Evolutionary conservation across 805 yeast species (phyloP), one percentile per base, ranked within the genome.

Genomic region (Saturnispora bothae): DNA sequence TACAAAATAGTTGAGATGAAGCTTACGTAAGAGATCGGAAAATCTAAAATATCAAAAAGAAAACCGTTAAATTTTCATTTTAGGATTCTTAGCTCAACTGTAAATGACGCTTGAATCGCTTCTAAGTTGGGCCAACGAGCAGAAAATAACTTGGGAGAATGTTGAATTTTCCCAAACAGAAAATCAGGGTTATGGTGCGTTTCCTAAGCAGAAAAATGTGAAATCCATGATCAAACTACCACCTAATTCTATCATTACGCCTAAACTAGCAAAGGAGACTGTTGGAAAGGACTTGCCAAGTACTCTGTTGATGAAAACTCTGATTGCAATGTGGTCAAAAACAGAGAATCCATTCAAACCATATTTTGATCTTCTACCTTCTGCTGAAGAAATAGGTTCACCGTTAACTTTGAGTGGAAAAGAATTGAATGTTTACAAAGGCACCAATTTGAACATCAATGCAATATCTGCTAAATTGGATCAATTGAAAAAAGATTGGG

Each of bases 381-480:
- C 56, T 0, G 4, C 53, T 52, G 19, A 57, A 48, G 59, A 65
- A 10, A 66, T 77, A 26, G 64, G 67, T 15, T 68, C 80, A 8
- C 94, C 95, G 1, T 65, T 76, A 32, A 69, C 73, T 39, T 83
- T 82, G 78, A 56, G 60, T 35, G 54, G 65, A 0, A 58, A 59
- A 2, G 81, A 78, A 28, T 57, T 73, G 5, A 25, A 36, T 12
- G 41, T 43, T 18, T 43, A 32, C 17, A 40, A 50, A 53, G 5
- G 51, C 65, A 33, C 54, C 81, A 9, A 58, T 60, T 27, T 86
- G 83, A 0, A 78, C 88, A 2, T 83, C 81, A 51, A 56, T 36
- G 71, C 76, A 1, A 58, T 76, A 15, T 63, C 63, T 20, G 60
- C 59, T 10, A 69, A 71, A 36, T 43, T 71, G 26, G 48, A 48